A percentile compares a stretch with the other conserved stretches of the same genome.
Conservation (phyloP, 2,329 filamentous ascomycete species). For the Aspergillus sp. region DNA sequence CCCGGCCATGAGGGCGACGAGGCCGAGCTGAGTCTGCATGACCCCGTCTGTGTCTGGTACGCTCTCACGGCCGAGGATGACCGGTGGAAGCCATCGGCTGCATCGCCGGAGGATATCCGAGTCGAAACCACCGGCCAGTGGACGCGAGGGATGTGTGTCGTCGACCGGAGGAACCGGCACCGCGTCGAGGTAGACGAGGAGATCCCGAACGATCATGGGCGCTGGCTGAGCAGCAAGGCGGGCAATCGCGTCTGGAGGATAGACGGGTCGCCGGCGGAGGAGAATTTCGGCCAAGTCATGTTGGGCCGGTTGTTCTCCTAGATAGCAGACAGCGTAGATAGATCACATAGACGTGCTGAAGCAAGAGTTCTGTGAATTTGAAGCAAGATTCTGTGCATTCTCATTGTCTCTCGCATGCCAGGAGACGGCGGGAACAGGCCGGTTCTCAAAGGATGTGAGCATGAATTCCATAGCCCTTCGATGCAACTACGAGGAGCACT, state of each 20-base stretch:
- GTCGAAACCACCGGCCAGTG: slow-evolving; percentile 88
- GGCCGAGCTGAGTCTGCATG: slow-evolving; percentile 59
- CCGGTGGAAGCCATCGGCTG: slow-evolving; percentile 37
- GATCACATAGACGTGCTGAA: too few species aligned
- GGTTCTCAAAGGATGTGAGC: too few species aligned
- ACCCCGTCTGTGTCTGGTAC: slow-evolving; percentile 73
- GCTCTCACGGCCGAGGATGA: slow-evolving; percentile 46
- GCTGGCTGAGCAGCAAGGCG: slow-evolving; percentile 64
- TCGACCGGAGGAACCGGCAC: slow-evolving; percentile 57
- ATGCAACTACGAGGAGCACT: too few species aligned
- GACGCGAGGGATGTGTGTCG: slow-evolving; percentile 83
- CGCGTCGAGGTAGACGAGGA: slow-evolving; percentile 41
- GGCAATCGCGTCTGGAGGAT: slow-evolving; percentile 77
- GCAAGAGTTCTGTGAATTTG: too few species aligned
- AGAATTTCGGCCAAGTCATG: slow-evolving; percentile 56
- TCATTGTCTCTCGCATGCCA: too few species aligned
- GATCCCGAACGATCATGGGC: slow-evolving; percentile 59
- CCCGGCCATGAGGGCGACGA: slow-evolving; percentile 41
- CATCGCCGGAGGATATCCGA: slow-evolving; percentile 66
- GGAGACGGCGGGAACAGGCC: too few species aligned
- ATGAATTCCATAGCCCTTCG: too few species aligned
- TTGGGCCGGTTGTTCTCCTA: slow-evolving; percentile 56
- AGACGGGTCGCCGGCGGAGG: slow-evolving; percentile 57
- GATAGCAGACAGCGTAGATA: not conserved
- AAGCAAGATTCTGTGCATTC: too few species aligned